A percentile compares a stretch with the other conserved stretches of the same genome.
These are phyloP conservation scores for Metschnikowia kunwiensis DNA, from an alignment of 805 yeast species.

Conservation along the genomic window DNA sequence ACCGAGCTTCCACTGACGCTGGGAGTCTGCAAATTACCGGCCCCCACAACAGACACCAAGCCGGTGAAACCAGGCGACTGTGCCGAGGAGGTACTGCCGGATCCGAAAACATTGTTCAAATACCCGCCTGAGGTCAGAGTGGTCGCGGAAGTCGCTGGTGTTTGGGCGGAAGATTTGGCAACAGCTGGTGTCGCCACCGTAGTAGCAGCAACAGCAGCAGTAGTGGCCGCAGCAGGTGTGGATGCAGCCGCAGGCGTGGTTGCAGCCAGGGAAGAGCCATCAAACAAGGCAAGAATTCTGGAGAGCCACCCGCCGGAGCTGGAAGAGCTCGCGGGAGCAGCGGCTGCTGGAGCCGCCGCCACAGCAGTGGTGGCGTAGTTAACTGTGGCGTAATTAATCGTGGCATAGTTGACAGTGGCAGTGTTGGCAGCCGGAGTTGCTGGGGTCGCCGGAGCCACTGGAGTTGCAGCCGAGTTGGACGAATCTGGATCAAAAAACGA, in stretches of 20 bases:
- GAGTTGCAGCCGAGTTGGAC: neutral
- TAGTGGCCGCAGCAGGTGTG: too few species aligned
- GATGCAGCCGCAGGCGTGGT: too few species aligned
- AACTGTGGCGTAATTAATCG: slow-evolving; percentile 3
- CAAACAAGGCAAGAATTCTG: neutral
- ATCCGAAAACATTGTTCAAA: too few species aligned
- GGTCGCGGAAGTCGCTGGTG: too few species aligned
- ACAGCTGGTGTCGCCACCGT: too few species aligned
- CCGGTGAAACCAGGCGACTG: slow-evolving; percentile 16
- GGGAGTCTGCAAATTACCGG: slow-evolving; percentile 11
- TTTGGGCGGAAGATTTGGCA: too few species aligned
- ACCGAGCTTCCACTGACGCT: slow-evolving; percentile 1
- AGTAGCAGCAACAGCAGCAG: too few species aligned
- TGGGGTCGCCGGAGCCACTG: slow-evolving; percentile 4
- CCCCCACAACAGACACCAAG: slow-evolving; percentile 15
- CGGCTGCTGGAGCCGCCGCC: slow-evolving; percentile 6
- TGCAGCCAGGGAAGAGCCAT: too few species aligned
- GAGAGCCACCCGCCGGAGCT: slow-evolving; percentile 6
- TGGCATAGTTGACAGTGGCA: neutral
- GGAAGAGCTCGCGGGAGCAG: slow-evolving; percentile 5
- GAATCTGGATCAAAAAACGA: slow-evolving; percentile 1
- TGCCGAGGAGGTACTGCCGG: neutral
- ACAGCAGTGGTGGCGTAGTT: slow-evolving; percentile 1
- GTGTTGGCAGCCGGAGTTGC: neutral
- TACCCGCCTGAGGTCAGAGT: too few species aligned